A percentile compares a stretch with the other conserved stretches of the same genome.
Conservation (phyloP, 2,329 filamentous ascomycete species). For the Alternaria sp. region DNA sequence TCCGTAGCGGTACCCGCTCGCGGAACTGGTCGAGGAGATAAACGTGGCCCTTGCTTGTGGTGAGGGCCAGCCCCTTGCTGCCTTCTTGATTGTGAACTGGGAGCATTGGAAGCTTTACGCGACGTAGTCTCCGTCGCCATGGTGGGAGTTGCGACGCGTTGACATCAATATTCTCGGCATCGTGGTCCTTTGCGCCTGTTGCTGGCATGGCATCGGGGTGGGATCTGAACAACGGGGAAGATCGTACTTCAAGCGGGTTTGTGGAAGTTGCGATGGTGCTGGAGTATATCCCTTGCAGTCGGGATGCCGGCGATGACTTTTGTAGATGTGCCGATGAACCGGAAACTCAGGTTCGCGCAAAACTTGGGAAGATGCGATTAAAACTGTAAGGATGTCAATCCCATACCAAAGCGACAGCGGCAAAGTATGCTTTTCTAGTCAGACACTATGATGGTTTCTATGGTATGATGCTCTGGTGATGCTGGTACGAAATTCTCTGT, state of each 20-base stretch:
- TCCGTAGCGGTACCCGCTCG: not conserved
- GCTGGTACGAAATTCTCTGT: no score
- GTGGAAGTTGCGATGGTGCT: not conserved
- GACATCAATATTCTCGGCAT: fast-evolving
- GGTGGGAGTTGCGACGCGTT: no score
- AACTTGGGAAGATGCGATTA: not conserved
- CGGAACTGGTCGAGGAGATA: no score
- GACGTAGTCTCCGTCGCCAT: no score
- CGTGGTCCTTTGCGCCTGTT: no score
- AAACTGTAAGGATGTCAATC: not conserved
- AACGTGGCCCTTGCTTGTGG: no score
- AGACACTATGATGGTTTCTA: not conserved
- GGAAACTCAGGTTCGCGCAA: not conserved
- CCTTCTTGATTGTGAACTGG: no score
- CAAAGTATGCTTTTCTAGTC: not conserved
- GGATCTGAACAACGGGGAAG: no score
- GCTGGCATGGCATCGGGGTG: no score
- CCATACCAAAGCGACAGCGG: not conserved
- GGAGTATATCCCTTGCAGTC: not conserved
- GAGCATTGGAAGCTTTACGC: no score
- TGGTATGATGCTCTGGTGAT: not conserved
- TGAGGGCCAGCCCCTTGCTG: no score
- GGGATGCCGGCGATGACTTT: not conserved
- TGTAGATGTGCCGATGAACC: not conserved
- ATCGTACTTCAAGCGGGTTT: no score